Evolutionary conservation across 768 basidiomycete species (phyloP), one percentile per base, ranked within the genome.

Genomic region (Tremella yokohamensis): DNA sequence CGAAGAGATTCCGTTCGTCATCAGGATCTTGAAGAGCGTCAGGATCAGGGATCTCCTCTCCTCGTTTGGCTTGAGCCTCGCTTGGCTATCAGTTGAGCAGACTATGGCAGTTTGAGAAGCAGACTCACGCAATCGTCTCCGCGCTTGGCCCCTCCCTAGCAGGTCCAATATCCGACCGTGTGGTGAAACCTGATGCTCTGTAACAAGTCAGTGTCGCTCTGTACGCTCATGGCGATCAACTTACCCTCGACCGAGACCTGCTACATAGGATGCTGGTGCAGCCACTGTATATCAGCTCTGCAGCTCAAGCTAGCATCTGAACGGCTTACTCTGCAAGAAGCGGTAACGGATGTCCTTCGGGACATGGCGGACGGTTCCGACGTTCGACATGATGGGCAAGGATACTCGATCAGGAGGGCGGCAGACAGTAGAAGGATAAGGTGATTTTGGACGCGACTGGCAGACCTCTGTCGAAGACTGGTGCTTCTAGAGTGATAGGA

Each of bases 131-230:
- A 50, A 94, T 81, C 0, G 86, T 85, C 78, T 93, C 91, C 29
- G 90, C 92, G 16, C 89, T 89, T 0, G 93, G 91, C 0, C 90
- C 91, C 71, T 96, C 93, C 75, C 96, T 81, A 8, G 96, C 96
- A 37, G 96, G 96, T 72, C 96, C 96, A 58, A 99, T 98, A 85
- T 98, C 96, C 40, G 91, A 94, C 49, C 93, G 87, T 6, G 94
- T 98, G 0, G 94, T 98, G 79, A 97, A 98, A 58, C 92, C 92
- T 47, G 92, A 94, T 50, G 92, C 92, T 79, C 90, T 92, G 63
- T 4, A 55, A 47, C n/a, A 48, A 47, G 54, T 59, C 42, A 66
- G 64, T 26, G 19, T 45, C 37, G 48, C 24, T 38, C 8, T 42
- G 16, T 19, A 18, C 7, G 13, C 44, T 15, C 29, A 40, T 13